phyloP scores from a whole-genome alignment of 805 yeast species.

The Sugiyamaella boreocaroliniensis region DNA sequence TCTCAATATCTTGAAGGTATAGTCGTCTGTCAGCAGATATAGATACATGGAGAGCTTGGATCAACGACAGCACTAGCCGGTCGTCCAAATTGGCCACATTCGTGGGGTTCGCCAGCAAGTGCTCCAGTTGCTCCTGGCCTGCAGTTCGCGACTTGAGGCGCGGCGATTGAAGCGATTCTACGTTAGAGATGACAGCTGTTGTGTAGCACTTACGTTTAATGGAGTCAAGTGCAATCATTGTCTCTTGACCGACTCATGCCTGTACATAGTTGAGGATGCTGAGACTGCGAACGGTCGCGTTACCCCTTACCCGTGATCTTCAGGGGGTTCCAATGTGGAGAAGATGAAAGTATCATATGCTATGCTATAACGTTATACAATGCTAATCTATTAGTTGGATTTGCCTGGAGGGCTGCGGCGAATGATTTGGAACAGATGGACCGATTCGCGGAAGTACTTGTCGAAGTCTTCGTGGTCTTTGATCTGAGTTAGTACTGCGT shows the following conservation, averaged over 20 bases:
- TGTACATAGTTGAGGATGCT: no score
- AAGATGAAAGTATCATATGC: neutral
- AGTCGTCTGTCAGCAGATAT: neutral
- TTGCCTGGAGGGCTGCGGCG: conserved; percentile 9
- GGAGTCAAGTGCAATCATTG: neutral
- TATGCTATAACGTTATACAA: neutral
- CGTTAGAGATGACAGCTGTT: neutral
- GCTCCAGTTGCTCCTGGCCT: conserved; percentile 5
- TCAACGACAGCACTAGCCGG: neutral
- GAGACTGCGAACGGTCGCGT: neutral
- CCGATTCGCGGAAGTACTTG: conserved; percentile 35
- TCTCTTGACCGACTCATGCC: neutral
- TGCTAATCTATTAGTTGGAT: neutral
- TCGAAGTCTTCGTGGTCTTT: conserved; percentile 29
- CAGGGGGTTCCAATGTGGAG: neutral
- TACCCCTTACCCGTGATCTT: neutral
- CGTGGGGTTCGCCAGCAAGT: conserved; percentile 1
- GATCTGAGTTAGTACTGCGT: conserved; percentile 17
- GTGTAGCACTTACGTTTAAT: neutral
- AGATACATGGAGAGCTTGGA: neutral
- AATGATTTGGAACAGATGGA: conserved; percentile 37
- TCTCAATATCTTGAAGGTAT: neutral
- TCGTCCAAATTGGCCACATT: neutral
- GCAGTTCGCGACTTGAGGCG: neutral
- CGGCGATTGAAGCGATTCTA: conserved; percentile 5